Conservation (phyloP, 257 asterid species). For the Przewalskia tangutica region DNA sequence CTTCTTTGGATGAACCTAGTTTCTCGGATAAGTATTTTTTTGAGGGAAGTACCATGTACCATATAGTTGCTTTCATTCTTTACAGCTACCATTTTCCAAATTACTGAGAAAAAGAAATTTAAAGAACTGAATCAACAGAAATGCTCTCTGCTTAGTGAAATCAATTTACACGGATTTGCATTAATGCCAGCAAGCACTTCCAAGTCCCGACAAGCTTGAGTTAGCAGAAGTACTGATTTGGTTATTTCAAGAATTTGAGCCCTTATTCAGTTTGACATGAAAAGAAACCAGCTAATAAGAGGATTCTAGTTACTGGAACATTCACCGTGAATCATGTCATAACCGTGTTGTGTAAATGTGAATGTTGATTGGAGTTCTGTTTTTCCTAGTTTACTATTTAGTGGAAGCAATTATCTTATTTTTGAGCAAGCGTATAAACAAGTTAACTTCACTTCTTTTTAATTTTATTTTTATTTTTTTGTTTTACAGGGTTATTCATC, state of each 20-base stretch:
- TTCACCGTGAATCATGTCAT: background rate
- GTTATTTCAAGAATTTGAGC: background rate
- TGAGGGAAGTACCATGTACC: background rate
- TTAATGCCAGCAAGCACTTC: background rate
- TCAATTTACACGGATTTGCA: background rate
- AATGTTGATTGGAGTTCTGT: background rate
- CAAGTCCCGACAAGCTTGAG: background rate
- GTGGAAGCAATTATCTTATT: background rate
- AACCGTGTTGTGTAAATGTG: background rate
- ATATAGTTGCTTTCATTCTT: background rate
- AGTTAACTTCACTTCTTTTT: background rate
- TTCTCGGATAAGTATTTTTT: background rate
- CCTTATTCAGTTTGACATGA: background rate
- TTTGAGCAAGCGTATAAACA: background rate
- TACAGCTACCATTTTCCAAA: background rate
- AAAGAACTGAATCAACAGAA: background rate
- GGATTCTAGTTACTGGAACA: background rate
- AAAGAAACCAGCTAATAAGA: background rate
- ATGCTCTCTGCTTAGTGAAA: background rate
- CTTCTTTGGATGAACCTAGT: background rate
- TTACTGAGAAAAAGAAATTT: background rate
- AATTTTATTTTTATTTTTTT: background rate
- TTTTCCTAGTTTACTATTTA: background rate
- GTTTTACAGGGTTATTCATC: slow-evolving; percentile 58
- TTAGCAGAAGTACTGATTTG: background rate